Percentiles rank a stretch among this genome's conserved stretches.
phyloP scores from a whole-genome alignment of 2,329 filamentous ascomycete genomes.

The Penicillium sp. region DNA sequence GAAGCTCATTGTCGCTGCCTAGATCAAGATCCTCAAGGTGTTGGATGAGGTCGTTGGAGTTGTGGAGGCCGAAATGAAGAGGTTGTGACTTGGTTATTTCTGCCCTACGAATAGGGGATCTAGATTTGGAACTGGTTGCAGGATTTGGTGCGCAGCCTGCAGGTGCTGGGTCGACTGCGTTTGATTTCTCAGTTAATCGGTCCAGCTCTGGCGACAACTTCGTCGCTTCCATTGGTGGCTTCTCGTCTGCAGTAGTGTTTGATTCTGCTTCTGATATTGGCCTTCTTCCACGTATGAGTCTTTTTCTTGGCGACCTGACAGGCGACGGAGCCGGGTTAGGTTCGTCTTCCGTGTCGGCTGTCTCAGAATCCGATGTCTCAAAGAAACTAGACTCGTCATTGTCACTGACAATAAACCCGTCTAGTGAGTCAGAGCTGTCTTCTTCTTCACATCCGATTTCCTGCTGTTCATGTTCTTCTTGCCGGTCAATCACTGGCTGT shows the following conservation, averaged over 20 bases:
- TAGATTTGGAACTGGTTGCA: not conserved
- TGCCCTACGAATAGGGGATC: not conserved
- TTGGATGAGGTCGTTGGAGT: conserved; percentile 17
- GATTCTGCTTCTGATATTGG: conserved; percentile 21
- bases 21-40: conserved; percentile 22
- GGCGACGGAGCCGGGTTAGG: conserved; percentile 18
- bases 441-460: conserved; percentile 33
- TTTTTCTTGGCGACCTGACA: conserved; percentile 26
- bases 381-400: conserved; percentile 38
- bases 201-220: not conserved
- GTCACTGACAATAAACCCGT: conserved; percentile 43
- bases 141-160: not conserved
- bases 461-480: conserved; percentile 24
- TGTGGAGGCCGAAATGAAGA: not conserved
- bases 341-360: conserved; percentile 27
- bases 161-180: not conserved
- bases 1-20: conserved; percentile 21
- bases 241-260: conserved; percentile 3
- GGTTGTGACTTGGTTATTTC: not conserved
- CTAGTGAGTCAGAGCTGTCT: conserved; percentile 38
- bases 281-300: conserved; percentile 35
- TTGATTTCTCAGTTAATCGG: not conserved
- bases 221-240: not conserved
- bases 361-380: conserved; percentile 32
- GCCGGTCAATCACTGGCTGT: conserved; percentile 14